Conservation (phyloP, 371 early-diverging fungal species). For the Mortierella sp. region DNA sequence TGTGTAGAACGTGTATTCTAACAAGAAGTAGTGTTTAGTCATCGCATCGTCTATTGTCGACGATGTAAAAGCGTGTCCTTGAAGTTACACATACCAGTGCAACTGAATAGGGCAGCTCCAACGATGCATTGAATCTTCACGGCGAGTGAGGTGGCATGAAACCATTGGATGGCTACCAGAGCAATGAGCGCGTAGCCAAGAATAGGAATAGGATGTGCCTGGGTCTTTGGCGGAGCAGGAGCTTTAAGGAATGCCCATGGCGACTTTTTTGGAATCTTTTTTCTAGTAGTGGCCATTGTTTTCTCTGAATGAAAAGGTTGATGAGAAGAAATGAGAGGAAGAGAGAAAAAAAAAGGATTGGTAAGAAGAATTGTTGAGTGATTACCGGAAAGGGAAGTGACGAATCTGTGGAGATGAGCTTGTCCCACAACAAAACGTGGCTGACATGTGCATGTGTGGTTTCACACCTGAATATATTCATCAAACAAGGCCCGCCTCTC, state of each 20-base stretch:
- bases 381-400: too few relatives aligned
- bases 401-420: too few relatives aligned
- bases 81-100: constrained; percentile 23
- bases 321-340: not conserved
- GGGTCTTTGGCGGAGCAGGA: constrained; percentile 37
- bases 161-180: constrained; percentile 42
- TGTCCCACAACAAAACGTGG: too few relatives aligned
- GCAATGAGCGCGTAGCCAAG: constrained; percentile 49
- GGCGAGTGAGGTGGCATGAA: constrained; percentile 41
- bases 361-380: too few relatives aligned
- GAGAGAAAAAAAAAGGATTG: not conserved
- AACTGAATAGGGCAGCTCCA: constrained; percentile 49
- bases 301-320: not conserved
- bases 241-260: constrained; percentile 31
- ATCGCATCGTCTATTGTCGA: too few relatives aligned
- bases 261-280: constrained; percentile 10
- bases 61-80: too few relatives aligned
- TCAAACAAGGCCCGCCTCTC: too few relatives aligned
- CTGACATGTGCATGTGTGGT: too few relatives aligned
- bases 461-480: too few relatives aligned
- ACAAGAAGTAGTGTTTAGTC: not conserved
- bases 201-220: constrained; percentile 41
- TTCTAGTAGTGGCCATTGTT: not conserved
- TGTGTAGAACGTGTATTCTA: constrained; percentile 53
- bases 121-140: constrained; percentile 49